Evolutionary conservation across 2,329 filamentous ascomycete species (phyloP), one percentile per base, ranked within the genome.

Genomic region (Lachnellula arida): DNA sequence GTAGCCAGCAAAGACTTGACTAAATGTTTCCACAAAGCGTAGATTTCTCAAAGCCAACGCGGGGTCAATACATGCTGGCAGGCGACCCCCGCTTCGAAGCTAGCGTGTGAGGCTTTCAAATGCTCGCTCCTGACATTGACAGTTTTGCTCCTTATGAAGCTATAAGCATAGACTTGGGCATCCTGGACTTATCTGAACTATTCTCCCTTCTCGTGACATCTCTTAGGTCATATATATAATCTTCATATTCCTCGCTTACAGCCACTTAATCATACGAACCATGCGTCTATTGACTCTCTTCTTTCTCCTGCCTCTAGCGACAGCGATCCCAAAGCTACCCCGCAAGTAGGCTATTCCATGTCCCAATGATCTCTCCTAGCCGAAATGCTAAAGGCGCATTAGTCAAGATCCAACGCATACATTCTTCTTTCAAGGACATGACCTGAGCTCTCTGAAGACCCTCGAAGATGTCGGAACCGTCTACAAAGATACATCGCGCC

Each of bases 371-470:
- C 17, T 40, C 14, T 23, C 5, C 14, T 14, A 23, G 17, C 4
- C 2, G 2, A 19, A 12, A 39, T 39, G 9, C 32, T 23, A 23
- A 25, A 9, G 35, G 22, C 12, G 17, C 17, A n/a, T 22, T 34
- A 43, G 37, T 44, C 37, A 44, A 19, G 39, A 42, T 15, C 9
- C 12, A 12, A 11, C 19, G 15, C 37, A 40, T 17, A 55, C 53
- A 28, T 65, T 60, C 43, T 70, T 70, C 60, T 74, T 71, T 61
- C 69, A 72, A 59, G 73, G 73, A 17, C 68, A 71, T 60, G 73
- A 75, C 53, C 63, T 75, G 2, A 72, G 69, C 17, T 74, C 72
- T 0, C 59, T 74, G 8, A 65, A 67, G 43, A 71, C 69, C 43
- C 55, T 70, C 14, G 71, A 74, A 62, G 66, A 71, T 28, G 67